phyloP scores from a whole-genome alignment of 1,284 basidiomycete genomes.

The Leccinum proliferum region DNA sequence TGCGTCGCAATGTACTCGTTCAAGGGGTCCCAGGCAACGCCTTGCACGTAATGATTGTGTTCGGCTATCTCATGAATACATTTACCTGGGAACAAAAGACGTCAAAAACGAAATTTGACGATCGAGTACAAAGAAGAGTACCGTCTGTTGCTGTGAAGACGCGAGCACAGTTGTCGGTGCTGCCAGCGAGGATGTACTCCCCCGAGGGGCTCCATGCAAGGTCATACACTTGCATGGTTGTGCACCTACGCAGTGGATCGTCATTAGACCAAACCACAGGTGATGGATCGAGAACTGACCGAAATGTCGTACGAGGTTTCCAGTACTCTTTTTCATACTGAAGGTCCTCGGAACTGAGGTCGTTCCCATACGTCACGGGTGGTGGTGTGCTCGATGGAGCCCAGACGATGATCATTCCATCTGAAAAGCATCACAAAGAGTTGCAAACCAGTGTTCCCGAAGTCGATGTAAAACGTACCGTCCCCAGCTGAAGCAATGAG shows the following conservation, averaged over 20 bases:
- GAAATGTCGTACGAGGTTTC: constrained; percentile 87
- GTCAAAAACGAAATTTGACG: constrained; percentile 4
- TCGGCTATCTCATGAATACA: constrained; percentile 83
- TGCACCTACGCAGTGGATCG: constrained; percentile 45
- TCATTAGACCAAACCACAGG: constrained; percentile 1
- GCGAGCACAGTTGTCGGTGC: constrained; percentile 93
- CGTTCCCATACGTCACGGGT: constrained; percentile 69
- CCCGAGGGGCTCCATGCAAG: constrained; percentile 96
- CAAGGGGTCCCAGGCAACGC: constrained; percentile 94
- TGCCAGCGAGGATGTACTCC: constrained; percentile 90
- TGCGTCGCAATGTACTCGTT: constrained; percentile 96
- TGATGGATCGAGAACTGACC: constrained; percentile 41
- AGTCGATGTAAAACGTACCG: constrained; percentile 49
- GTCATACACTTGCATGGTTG: constrained; percentile 95
- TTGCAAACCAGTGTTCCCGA: constrained; percentile 7
- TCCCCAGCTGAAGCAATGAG: constrained; percentile 92
- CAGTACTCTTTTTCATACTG: constrained; percentile 94
- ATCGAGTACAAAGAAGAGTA: constrained; percentile 22
- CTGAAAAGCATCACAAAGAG: constrained; percentile 36
- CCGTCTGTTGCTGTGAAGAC: constrained; percentile 80
- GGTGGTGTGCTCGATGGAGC: constrained; percentile 75
- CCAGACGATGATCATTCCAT: constrained; percentile 98
- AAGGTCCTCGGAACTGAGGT: constrained; percentile 68
- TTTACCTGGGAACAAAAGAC: constrained; percentile 47
- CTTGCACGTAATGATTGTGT: constrained; percentile 93